A percentile compares a stretch with the other conserved stretches of the same genome.
phyloP scores from a whole-genome alignment of 176 grass and related monocot genomes.

The Lolium perenne region DNA sequence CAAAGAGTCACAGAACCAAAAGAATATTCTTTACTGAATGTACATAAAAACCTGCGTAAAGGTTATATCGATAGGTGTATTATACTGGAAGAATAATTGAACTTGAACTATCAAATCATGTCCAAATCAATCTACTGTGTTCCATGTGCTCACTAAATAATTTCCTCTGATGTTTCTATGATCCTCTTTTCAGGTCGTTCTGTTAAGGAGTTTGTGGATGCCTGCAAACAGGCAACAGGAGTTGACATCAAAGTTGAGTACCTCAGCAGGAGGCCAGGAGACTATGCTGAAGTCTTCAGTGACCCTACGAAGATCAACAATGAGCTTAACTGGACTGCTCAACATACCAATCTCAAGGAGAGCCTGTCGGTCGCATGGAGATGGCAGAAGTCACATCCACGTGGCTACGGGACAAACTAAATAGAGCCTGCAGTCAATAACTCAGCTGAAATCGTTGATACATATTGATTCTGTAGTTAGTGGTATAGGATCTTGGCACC shows the following conservation, averaged over 20 bases:
- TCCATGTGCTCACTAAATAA: background rate
- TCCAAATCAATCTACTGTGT: background rate
- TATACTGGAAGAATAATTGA: conserved; percentile 26
- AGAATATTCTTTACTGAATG: conserved; percentile 1
- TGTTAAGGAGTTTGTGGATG: conserved; percentile 81
- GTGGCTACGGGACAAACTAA: conserved; percentile 54
- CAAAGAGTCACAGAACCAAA: background rate
- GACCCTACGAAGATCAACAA: conserved; percentile 75
- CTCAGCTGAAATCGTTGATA: conserved; percentile 42
- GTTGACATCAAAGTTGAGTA: conserved; percentile 73
- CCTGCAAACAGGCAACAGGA: conserved; percentile 81
- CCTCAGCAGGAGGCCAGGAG: conserved; percentile 74
- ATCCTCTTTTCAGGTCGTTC: conserved; percentile 64
- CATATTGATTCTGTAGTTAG: conserved; percentile 58
- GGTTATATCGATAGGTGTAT: background rate
- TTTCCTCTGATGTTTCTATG: conserved; percentile 30
- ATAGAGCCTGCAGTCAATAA: conserved; percentile 42
- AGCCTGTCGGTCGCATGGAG: conserved; percentile 74
- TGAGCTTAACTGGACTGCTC: conserved; percentile 80
- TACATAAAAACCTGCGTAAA: background rate
- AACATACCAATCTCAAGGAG: conserved; percentile 64
- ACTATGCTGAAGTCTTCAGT: conserved; percentile 86
- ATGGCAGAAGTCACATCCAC: conserved; percentile 75
- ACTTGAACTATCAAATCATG: background rate
- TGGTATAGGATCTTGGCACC: conserved; percentile 44